Evolutionary conservation across 2,329 filamentous ascomycete species (phyloP).

Genomic region (Neocucurbitaria cava): DNA sequence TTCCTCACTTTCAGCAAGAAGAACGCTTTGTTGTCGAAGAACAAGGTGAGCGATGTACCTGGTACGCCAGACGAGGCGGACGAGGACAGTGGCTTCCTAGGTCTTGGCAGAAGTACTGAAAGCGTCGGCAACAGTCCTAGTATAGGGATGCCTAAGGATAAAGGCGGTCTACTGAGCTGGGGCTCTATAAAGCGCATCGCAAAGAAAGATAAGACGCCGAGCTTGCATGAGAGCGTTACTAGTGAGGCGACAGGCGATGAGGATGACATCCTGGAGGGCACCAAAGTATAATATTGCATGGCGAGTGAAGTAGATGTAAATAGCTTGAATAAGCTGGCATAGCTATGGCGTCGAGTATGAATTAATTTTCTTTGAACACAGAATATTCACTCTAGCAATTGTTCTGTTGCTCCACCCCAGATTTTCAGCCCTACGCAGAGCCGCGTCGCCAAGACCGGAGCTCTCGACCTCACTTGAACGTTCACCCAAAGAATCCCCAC

Average conservation of each 20-base stretch:
- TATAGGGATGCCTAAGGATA: conserved; percentile 47
- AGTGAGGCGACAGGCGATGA: conserved; percentile 50
- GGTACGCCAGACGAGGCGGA: conserved; percentile 50
- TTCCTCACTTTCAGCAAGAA: conserved; percentile 54
- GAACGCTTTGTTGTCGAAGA: conserved; percentile 40
- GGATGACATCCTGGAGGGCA: conserved; percentile 31
- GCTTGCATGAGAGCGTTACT: conserved; percentile 55
- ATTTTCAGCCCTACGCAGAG: conserved; percentile 22
- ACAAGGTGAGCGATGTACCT: conserved; percentile 37
- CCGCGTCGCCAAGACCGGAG: conserved; percentile 15
- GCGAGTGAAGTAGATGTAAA: neutral
- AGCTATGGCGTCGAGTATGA: neutral
- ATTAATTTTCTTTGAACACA: neutral
- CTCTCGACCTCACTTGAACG: neutral
- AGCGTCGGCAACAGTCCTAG: conserved; percentile 45
- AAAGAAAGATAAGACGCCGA: conserved; percentile 55
- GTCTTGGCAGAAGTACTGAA: conserved; percentile 35
- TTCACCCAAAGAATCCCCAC: neutral
- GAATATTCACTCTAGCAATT: neutral
- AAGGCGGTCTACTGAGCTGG: conserved; percentile 52
- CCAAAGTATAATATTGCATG: conserved; percentile 13
- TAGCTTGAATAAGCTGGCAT: neutral
- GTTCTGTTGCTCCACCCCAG: conserved; percentile 16
- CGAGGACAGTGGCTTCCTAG: conserved; percentile 41
- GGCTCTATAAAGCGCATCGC: conserved; percentile 54